phyloP scores from a whole-genome alignment of 306 rosid species.

The Urtica urens region DNA sequence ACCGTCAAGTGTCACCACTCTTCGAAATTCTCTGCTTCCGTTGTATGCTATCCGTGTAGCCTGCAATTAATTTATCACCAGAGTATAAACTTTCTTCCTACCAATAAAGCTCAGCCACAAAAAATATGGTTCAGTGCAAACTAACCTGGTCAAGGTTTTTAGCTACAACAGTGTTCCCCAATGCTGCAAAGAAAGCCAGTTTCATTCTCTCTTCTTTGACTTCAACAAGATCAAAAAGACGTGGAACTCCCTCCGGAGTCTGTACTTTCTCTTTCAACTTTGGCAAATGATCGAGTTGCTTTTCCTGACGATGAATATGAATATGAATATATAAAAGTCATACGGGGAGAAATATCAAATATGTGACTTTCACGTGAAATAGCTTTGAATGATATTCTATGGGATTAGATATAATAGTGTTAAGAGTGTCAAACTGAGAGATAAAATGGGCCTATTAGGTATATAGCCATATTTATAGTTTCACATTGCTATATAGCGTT shows the following conservation, averaged over 20 bases:
- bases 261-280: conserved; percentile 43
- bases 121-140: not conserved
- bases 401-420: too few relatives aligned
- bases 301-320: conserved; percentile 44
- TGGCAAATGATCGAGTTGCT: conserved; percentile 60
- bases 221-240: conserved; percentile 73
- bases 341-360: not conserved
- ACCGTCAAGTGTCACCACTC: conserved; percentile 94
- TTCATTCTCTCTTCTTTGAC: conserved; percentile 79
- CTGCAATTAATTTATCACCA: conserved; percentile 36
- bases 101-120: not conserved
- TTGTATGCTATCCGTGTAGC: conserved; percentile 79
- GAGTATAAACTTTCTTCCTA: not conserved
- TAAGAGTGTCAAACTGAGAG: too few relatives aligned
- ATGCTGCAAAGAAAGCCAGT: conserved; percentile 75
- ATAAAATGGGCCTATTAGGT: too few relatives aligned
- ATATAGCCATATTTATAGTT: too few relatives aligned
- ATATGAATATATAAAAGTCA: conserved; percentile 4
- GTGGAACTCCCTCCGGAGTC: conserved; percentile 88
- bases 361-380: too few relatives aligned
- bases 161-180: conserved; percentile 75
- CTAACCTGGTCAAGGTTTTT: conserved; percentile 85
- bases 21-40: conserved; percentile 48
- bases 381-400: too few relatives aligned
- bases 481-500: too few relatives aligned